phyloP scores from a whole-genome alignment of 2,329 filamentous ascomycete genomes.

The Aspergillus persii region DNA sequence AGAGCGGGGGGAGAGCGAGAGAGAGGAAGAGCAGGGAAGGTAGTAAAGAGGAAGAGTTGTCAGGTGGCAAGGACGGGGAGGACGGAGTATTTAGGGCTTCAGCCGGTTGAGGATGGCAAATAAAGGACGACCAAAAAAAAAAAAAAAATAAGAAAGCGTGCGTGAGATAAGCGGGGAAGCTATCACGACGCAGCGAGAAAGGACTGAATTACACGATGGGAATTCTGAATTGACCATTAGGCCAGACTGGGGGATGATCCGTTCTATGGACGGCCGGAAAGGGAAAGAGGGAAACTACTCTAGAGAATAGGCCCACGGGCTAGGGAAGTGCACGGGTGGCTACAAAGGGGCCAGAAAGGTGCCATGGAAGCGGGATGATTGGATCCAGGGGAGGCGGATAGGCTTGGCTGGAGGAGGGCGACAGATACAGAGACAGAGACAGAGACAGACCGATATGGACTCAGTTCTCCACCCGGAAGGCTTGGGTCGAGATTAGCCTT shows the following conservation, averaged over 20 bases:
- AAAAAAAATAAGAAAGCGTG: background rate
- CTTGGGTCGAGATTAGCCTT: conserved; percentile 6
- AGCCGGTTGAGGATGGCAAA: background rate
- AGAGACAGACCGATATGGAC: too few relatives aligned
- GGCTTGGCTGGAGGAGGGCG: background rate
- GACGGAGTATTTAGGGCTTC: conserved; percentile 1
- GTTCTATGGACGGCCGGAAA: background rate
- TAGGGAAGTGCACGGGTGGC: too few relatives aligned
- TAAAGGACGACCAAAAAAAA: background rate
- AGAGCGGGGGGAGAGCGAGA: background rate
- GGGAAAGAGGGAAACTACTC: too few relatives aligned
- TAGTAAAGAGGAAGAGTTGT: background rate
- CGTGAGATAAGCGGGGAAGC: background rate
- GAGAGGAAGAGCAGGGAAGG: background rate
- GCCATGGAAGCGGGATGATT: background rate
- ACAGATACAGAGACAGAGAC: too few relatives aligned
- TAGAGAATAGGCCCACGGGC: too few relatives aligned
- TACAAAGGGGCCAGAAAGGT: too few relatives aligned
- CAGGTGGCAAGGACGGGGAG: background rate
- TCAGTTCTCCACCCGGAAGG: background rate
- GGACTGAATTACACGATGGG: background rate
- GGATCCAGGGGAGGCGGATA: background rate
- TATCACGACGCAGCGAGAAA: background rate
- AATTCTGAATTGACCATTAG: background rate
- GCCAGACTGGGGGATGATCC: background rate